Base-by-base conservation (phyloP, 2,329 filamentous ascomycete species). In the Ceratocystis cacaofunesta region DNA sequence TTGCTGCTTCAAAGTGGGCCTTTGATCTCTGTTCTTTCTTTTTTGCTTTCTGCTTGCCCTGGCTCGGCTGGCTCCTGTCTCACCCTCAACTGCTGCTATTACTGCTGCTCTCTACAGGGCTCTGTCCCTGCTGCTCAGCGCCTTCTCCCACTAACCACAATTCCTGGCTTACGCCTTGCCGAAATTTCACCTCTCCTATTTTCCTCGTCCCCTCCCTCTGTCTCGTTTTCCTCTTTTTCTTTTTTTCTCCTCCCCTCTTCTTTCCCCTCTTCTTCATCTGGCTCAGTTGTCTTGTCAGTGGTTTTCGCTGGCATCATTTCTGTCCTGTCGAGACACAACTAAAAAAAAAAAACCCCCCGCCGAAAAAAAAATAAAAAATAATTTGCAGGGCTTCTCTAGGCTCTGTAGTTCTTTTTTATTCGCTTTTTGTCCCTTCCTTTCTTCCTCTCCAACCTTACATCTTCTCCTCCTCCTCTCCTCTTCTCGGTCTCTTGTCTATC, bases 201-300 rank as follows among this genome's bases (percentile, higher is more conserved):
- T 66, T 66, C 64, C 64, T 52, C 66, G 55, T 48, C 44, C 48
- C 30, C 17, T 30, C 22, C 4, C 17, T n/a, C 22, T 22, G 7
- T n/a, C n/a, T 19, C 8, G 0, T 25, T 66, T 57, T 66, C 55
- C 46, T 36, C 44, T 19, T 6, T n/a, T 17, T 4, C 7, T 12
- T n/a, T 30, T 30, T n/a, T 15, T 15, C 22, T 30, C 15, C 17
- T n/a, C 19, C 61, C 32, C 63, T 64, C 65, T 58, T 48, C 50
- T 41, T 62, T 66, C 66, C 44, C 58, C 44, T 55, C 65, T 61
- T 41, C 58, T 62, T 55, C 62, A 48, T 64, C 66, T 65, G 63
- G 68, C 36, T 68, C 68, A 66, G 67, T 67, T 68, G 66, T 68
- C 62, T 67, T 68, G 67, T 67, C 67, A 65, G 68, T 68, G 48